Evolutionary conservation across 164 flowering plant species (phyloP).

Genomic region (Santalum album): DNA sequence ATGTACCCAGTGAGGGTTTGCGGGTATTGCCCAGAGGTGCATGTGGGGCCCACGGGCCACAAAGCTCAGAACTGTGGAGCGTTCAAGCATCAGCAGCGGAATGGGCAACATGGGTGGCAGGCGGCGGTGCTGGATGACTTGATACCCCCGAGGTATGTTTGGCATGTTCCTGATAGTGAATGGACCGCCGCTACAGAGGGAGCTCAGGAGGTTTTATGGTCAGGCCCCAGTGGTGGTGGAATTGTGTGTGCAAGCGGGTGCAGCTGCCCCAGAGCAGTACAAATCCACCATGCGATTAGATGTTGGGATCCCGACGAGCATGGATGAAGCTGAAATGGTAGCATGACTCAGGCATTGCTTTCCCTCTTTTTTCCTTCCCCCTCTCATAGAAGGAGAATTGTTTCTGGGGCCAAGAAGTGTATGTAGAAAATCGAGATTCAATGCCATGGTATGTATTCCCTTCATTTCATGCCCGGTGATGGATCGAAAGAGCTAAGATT

Average conservation of each 20-base stretch:
- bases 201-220: constrained; percentile 79
- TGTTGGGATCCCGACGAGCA: constrained; percentile 65
- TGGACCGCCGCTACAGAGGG: constrained; percentile 52
- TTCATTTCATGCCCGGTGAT: too few relatives aligned
- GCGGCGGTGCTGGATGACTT: constrained; percentile 73
- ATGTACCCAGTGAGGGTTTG: constrained; percentile 81
- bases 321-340: constrained; percentile 87
- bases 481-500: too few relatives aligned
- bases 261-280: constrained; percentile 67
- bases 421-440: too few relatives aligned
- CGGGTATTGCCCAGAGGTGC: constrained; percentile 95
- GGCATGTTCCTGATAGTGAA: constrained; percentile 86
- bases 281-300: constrained; percentile 91
- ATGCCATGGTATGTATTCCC: too few relatives aligned
- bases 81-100: constrained; percentile 87
- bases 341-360: constrained; percentile 27
- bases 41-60: constrained; percentile 84
- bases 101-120: constrained; percentile 99
- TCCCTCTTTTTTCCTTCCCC: too few relatives aligned
- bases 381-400: too few relatives aligned
- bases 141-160: constrained; percentile 86
- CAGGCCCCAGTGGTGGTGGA: constrained; percentile 96
- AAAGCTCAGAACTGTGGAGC: constrained; percentile 96
- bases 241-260: constrained; percentile 92
- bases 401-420: too few relatives aligned